Evolutionary conservation across 148 eudicot species (phyloP).

Genomic region (Amaranthus palmeri): DNA sequence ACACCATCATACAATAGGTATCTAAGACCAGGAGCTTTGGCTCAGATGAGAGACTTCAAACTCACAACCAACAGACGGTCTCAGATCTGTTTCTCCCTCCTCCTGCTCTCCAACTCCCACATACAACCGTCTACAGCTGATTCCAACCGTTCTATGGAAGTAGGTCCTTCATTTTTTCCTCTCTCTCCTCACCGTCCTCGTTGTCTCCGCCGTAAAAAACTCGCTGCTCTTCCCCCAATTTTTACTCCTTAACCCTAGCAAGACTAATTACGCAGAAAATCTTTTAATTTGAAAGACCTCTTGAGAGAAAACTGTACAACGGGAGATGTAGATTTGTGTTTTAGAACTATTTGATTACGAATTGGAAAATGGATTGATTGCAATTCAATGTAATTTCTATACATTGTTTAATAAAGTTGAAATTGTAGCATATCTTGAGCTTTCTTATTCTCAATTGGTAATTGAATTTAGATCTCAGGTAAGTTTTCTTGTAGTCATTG

Average conservation of each 20-base stretch:
- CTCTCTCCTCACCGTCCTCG: constrained; percentile 8
- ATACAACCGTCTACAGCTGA: not conserved
- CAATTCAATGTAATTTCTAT: not conserved
- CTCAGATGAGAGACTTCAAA: constrained; percentile 19
- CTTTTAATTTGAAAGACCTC: not conserved
- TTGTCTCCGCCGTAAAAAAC: constrained; percentile 20
- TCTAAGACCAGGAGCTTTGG: constrained; percentile 23
- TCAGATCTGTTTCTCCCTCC: constrained; percentile 11
- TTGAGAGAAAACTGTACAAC: not conserved
- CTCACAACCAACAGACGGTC: not conserved
- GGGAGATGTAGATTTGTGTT: not conserved
- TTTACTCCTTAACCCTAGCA: constrained; percentile 14
- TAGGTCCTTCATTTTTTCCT: constrained; percentile 9
- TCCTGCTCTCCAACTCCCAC: not conserved
- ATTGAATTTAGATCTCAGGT: too few relatives aligned
- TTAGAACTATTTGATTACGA: not conserved
- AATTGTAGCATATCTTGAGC: too few relatives aligned
- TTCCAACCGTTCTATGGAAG: not conserved
- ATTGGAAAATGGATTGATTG: not conserved
- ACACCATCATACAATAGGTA: constrained; percentile 10
- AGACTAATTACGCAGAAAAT: not conserved
- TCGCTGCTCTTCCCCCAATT: constrained; percentile 17
- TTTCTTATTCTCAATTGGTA: too few relatives aligned
- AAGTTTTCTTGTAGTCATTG: too few relatives aligned
- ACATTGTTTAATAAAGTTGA: too few relatives aligned